These are phyloP conservation scores for Conticribra guillardii DNA, from an alignment of 108 stramenopile species.

Conservation along the genomic window DNA sequence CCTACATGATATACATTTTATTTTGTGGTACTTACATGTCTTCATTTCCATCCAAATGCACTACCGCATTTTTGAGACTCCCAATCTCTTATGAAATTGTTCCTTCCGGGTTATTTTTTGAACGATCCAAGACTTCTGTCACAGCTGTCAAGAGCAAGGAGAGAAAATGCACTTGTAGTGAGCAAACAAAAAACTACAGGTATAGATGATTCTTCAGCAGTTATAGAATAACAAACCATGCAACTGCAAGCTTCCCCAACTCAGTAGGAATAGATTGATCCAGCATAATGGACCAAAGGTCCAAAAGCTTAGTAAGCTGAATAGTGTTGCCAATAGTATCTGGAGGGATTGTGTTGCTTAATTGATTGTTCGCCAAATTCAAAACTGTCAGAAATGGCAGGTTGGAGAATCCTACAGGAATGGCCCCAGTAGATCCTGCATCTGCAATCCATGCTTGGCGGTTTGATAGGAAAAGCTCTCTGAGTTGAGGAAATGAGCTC, in stretches of 20 bases:
- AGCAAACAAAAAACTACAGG: neutral
- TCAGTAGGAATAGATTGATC: neutral
- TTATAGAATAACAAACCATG: neutral
- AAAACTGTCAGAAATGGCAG: neutral
- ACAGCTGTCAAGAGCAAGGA: no score
- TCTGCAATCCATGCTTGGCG: neutral
- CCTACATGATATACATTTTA: no score
- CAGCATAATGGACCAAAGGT: neutral
- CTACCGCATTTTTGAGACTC: no score
- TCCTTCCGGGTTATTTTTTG: no score
- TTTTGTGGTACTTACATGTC: no score
- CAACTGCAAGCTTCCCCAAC: neutral
- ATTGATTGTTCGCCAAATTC: neutral
- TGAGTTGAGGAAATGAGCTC: neutral
- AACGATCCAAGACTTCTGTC: no score
- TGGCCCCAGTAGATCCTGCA: neutral
- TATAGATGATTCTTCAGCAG: neutral
- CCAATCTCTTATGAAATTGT: no score
- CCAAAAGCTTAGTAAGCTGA: neutral
- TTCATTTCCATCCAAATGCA: no score
- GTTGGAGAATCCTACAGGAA: neutral
- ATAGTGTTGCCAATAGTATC: neutral
- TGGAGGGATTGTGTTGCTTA: neutral
- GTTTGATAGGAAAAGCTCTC: slow-evolving; percentile 1
- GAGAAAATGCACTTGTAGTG: no score